Evolutionary conservation across 2,329 filamentous ascomycete genomes (phyloP).

Genomic region (Talaromyces sp.): DNA sequence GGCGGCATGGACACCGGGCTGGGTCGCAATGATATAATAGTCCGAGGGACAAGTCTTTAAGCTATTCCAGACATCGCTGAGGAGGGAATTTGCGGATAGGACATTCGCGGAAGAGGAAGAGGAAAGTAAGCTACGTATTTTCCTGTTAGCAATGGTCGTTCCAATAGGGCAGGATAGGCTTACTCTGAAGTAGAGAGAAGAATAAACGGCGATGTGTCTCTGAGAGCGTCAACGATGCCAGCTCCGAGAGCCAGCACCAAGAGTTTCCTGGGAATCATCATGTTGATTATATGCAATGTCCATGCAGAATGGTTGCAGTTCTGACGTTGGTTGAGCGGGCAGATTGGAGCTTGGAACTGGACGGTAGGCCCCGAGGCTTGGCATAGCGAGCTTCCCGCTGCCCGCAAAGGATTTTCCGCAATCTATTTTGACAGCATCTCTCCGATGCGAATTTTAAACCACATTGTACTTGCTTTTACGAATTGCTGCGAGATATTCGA

Average conservation of each 20-base stretch:
- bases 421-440: conserved; percentile 1
- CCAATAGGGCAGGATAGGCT: conserved; percentile 29
- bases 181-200: conserved; percentile 82
- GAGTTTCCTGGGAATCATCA: conserved; percentile 42
- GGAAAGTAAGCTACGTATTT: conserved; percentile 32
- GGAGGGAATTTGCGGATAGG: conserved; percentile 43
- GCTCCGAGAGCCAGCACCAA: conserved; percentile 52
- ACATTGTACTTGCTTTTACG: background rate
- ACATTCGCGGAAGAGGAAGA: conserved; percentile 40
- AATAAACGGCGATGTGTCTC: conserved; percentile 84
- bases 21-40: conserved; percentile 72
- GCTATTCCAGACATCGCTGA: conserved; percentile 40
- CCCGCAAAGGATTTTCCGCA: conserved; percentile 19
- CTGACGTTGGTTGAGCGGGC: conserved; percentile 19
- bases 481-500: background rate
- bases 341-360: conserved; percentile 14
- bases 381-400: conserved; percentile 18
- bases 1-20: conserved; percentile 67
- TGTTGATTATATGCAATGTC: conserved; percentile 16
- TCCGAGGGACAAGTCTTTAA: conserved; percentile 68
- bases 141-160: conserved; percentile 23
- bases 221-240: conserved; percentile 66
- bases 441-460: background rate
- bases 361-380: conserved; percentile 19
- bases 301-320: background rate